Evolutionary conservation across 2,329 filamentous ascomycete species (phyloP).

Genomic region (Aspergillus floridensis): DNA sequence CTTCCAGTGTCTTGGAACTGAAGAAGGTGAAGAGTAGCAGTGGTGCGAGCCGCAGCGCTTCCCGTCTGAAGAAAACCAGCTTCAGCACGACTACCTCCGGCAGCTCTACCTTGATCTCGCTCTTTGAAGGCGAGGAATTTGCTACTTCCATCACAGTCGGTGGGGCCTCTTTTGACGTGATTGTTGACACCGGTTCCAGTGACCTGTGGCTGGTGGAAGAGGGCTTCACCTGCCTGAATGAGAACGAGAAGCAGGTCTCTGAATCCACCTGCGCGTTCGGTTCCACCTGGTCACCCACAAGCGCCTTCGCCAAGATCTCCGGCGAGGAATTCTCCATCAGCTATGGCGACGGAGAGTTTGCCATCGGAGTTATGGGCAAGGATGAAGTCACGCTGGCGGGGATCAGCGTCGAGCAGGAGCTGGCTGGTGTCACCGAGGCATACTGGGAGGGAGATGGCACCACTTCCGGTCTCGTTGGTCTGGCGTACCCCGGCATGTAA

Average conservation of each 20-base stretch:
- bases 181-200: slow-evolving; percentile 50
- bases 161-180: slow-evolving; percentile 31
- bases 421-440: slow-evolving; percentile 1
- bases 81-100: not conserved
- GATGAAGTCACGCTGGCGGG: slow-evolving; percentile 23
- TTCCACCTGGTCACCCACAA: slow-evolving; percentile 16
- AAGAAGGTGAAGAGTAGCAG: slow-evolving; percentile 8
- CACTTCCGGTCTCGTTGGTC: slow-evolving; percentile 2
- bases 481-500: slow-evolving; percentile 9
- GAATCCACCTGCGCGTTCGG: slow-evolving; percentile 19
- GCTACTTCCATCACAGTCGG: slow-evolving; percentile 25
- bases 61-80: slow-evolving; percentile 2
- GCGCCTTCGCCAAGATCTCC: slow-evolving; percentile 17
- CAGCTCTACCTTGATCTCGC: slow-evolving; percentile 13
- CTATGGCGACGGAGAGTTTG: slow-evolving; percentile 27
- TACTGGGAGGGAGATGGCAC: slow-evolving; percentile 4
- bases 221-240: slow-evolving; percentile 36
- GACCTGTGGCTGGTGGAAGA: slow-evolving; percentile 47
- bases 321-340: slow-evolving; percentile 22
- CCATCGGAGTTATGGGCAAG: slow-evolving; percentile 21
- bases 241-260: not conserved
- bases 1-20: slow-evolving; percentile 3
- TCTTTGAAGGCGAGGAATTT: slow-evolving; percentile 17
- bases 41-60: slow-evolving; percentile 5
- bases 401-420: not conserved